A percentile compares a stretch with the other conserved stretches of the same genome.
Conservation (phyloP, 805 yeast species). For the Wickerhamomyces pijperi region DNA sequence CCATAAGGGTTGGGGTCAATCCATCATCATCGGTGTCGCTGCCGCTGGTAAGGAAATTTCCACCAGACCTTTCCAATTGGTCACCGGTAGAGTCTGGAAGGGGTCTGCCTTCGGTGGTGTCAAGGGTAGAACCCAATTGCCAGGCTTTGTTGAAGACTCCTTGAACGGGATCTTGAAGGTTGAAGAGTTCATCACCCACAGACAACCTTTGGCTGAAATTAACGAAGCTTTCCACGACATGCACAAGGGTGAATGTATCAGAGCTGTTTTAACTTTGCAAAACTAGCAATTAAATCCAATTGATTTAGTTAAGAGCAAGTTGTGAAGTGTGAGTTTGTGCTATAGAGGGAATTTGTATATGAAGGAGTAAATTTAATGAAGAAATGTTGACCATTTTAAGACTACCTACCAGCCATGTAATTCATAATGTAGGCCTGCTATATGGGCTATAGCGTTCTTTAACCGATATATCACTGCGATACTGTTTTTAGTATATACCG, state of each 20-base stretch:
- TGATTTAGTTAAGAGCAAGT: too few species aligned
- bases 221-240: conserved; percentile 89
- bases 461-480: too few species aligned
- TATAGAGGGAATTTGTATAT: background rate
- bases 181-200: conserved; percentile 91
- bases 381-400: too few species aligned
- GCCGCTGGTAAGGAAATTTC: conserved; percentile 96
- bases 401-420: too few species aligned
- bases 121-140: conserved; percentile 94
- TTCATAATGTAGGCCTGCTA: too few species aligned
- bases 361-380: background rate
- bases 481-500: too few species aligned
- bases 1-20: conserved; percentile 98
- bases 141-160: conserved; percentile 80
- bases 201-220: conserved; percentile 66
- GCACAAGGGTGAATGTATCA: conserved; percentile 88
- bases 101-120: conserved; percentile 99
- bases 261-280: conserved; percentile 65
- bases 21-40: conserved; percentile 94
- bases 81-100: conserved; percentile 97
- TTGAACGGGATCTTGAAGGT: conserved; percentile 73
- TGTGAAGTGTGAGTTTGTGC: too few species aligned
- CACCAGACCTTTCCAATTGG: conserved; percentile 97
- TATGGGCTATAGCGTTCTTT: too few species aligned
- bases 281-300: conserved; percentile 5